A percentile compares a stretch with the other conserved stretches of the same genome.
Evolutionary conservation across 2,329 filamentous ascomycete species (phyloP).

Genomic region (Fusarium nodosum): DNA sequence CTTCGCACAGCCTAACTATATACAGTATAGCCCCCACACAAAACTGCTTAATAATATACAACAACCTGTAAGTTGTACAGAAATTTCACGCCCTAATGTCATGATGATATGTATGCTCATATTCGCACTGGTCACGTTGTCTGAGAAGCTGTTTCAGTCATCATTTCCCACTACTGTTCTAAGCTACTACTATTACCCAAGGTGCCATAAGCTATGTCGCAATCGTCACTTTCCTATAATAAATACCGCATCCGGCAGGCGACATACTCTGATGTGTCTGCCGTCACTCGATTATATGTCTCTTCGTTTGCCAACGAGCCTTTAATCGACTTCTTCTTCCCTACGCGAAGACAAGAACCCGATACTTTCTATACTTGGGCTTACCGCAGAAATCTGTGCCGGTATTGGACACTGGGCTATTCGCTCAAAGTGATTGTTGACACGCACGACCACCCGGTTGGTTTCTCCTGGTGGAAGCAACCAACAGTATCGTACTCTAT

Average conservation of each 20-base stretch:
- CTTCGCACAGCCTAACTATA: not conserved
- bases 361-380: constrained; percentile 6
- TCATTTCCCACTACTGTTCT: accelerated
- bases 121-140: not conserved
- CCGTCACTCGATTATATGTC: constrained; percentile 9
- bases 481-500: not conserved
- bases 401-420: constrained; percentile 18
- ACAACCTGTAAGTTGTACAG: not conserved
- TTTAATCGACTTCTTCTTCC: constrained; percentile 16
- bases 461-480: constrained; percentile 16
- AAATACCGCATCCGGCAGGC: constrained; percentile 19
- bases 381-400: constrained; percentile 10
- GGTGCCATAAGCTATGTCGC: not conserved
- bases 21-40: not conserved
- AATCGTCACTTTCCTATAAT: not conserved
- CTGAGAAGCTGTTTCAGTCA: not conserved
- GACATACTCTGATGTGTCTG: constrained; percentile 12
- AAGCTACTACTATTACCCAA: no score
- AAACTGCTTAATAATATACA: not conserved
- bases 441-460: constrained; percentile 10
- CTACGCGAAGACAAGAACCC: not conserved
- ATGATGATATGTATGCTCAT: not conserved
- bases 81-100: not conserved
- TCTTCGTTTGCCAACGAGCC: constrained; percentile 7
- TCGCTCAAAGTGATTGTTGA: constrained; percentile 13